phyloP scores from a whole-genome alignment of 352 stramenopile genomes.

The Peronospora tabacina region DNA sequence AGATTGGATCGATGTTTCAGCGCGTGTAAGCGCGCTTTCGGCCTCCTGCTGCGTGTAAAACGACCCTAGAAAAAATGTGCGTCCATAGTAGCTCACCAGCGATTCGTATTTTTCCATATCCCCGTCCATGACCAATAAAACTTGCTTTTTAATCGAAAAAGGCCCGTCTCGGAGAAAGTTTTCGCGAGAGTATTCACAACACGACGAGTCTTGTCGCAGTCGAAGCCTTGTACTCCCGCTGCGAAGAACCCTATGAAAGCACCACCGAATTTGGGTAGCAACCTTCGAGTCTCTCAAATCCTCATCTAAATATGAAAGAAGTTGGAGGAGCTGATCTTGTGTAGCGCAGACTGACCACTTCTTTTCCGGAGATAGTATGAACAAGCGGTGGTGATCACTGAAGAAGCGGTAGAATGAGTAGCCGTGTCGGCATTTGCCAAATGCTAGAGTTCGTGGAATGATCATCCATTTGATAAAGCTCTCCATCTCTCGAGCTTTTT shows the following conservation, averaged over 20 bases:
- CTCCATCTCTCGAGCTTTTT: constrained; percentile 47
- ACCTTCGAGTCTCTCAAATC: constrained; percentile 30
- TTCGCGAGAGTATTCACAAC: constrained; percentile 33
- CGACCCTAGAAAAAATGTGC: constrained; percentile 44
- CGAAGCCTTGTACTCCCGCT: constrained; percentile 13
- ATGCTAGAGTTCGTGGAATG: constrained; percentile 48
- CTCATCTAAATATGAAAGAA: constrained; percentile 54
- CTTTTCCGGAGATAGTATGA: constrained; percentile 36
- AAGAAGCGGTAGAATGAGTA: constrained; percentile 65
- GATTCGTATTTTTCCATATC: constrained; percentile 49
- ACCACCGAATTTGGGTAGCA: constrained; percentile 27
- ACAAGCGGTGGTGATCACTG: constrained; percentile 47
- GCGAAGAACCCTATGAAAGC: constrained; percentile 39
- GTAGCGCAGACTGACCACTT: constrained; percentile 42
- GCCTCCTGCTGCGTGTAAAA: constrained; percentile 42
- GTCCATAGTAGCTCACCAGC: constrained; percentile 35
- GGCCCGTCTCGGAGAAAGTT: constrained; percentile 31
- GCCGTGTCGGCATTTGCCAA: constrained; percentile 46
- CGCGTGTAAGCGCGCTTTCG: constrained; percentile 35
- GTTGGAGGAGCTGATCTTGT: constrained; percentile 22
- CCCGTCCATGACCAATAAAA: constrained; percentile 32
- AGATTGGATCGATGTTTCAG: constrained; percentile 26
- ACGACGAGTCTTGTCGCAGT: constrained; percentile 16
- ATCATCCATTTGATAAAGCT: constrained; percentile 49
- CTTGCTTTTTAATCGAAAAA: constrained; percentile 42